Percentiles rank a stretch among this genome's conserved stretches.
These are phyloP conservation scores for Galeopsis tetrahit DNA, from an alignment of 257 asterid species.

Conservation along the genomic window DNA sequence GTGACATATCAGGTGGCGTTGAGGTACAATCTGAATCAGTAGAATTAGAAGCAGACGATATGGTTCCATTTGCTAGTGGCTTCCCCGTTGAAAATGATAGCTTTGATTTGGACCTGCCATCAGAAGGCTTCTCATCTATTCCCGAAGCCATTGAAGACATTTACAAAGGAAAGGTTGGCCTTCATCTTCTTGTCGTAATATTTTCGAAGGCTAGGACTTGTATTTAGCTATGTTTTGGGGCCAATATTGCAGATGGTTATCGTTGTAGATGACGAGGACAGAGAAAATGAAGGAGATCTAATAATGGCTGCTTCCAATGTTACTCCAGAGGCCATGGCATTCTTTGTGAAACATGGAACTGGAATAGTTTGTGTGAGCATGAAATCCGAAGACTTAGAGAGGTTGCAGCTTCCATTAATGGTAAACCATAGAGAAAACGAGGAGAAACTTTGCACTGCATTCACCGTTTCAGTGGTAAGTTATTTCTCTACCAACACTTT, in stretches of 20 bases:
- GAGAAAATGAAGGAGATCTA: slow-evolving; percentile 97
- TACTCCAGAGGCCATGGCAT: slow-evolving; percentile 93
- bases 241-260: slow-evolving; percentile 75
- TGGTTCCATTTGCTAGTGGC: slow-evolving; percentile 56
- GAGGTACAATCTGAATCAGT: slow-evolving; percentile 59
- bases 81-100: slow-evolving; percentile 62
- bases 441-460: slow-evolving; percentile 91
- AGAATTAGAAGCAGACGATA: slow-evolving; percentile 57
- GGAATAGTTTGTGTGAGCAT: slow-evolving; percentile 99
- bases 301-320: slow-evolving; percentile 94
- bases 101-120: slow-evolving; percentile 73
- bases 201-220: neutral
- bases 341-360: slow-evolving; percentile 89
- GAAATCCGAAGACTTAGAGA: slow-evolving; percentile 82
- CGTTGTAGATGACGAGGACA: slow-evolving; percentile 92
- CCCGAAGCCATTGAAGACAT: slow-evolving; percentile 87
- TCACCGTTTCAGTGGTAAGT: slow-evolving; percentile 89
- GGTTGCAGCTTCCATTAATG: slow-evolving; percentile 88
- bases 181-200: slow-evolving; percentile 4
- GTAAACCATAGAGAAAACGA: slow-evolving; percentile 81
- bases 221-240: neutral
- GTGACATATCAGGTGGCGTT: slow-evolving; percentile 51
- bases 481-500: slow-evolving; percentile 1
- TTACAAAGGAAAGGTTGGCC: slow-evolving; percentile 66
- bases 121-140: slow-evolving; percentile 79